A percentile compares a stretch with the other conserved stretches of the same genome.
phyloP scores from a whole-genome alignment of 495 filamentous ascomycete genomes.

The Annulohypoxylon nitens region DNA sequence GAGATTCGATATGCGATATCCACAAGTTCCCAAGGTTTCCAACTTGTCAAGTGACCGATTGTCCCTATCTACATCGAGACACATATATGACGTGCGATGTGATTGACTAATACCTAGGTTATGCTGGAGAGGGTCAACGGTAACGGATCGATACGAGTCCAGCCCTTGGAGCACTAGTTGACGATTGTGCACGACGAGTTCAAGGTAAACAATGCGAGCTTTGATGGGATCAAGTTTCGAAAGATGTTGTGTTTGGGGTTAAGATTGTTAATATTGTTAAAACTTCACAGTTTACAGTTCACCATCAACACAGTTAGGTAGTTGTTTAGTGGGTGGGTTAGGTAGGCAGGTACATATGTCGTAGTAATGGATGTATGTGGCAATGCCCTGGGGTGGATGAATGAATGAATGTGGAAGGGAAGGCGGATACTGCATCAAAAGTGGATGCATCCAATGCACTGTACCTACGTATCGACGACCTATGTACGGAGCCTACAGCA shows the following conservation, averaged over 20 bases:
- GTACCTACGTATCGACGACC: slow-evolving; percentile 2
- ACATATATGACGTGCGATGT: slow-evolving; percentile 42
- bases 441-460: slow-evolving; percentile 22
- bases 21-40: slow-evolving; percentile 8
- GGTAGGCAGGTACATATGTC: slow-evolving; percentile 28
- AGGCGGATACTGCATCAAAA: slow-evolving; percentile 17
- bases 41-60: slow-evolving; percentile 34
- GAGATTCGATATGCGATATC: slow-evolving; percentile 11
- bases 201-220: slow-evolving; percentile 35
- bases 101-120: not conserved
- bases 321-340: slow-evolving; percentile 21
- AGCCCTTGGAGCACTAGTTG: not conserved
- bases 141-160: not conserved
- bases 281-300: slow-evolving; percentile 2
- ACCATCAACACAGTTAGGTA: slow-evolving; percentile 5
- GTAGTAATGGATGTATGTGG: slow-evolving; percentile 37
- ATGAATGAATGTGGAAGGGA: slow-evolving; percentile 31
- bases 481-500: too few species aligned
- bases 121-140: slow-evolving; percentile 10
- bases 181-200: slow-evolving; percentile 21
- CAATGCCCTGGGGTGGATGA: slow-evolving; percentile 36
- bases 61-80: slow-evolving; percentile 31
- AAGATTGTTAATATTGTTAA: not conserved
- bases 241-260: slow-evolving; percentile 17
- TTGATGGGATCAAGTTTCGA: slow-evolving; percentile 22